Evolutionary conservation across 2,329 filamentous ascomycete genomes (phyloP).

Genomic region (Alternaria metachromatica): DNA sequence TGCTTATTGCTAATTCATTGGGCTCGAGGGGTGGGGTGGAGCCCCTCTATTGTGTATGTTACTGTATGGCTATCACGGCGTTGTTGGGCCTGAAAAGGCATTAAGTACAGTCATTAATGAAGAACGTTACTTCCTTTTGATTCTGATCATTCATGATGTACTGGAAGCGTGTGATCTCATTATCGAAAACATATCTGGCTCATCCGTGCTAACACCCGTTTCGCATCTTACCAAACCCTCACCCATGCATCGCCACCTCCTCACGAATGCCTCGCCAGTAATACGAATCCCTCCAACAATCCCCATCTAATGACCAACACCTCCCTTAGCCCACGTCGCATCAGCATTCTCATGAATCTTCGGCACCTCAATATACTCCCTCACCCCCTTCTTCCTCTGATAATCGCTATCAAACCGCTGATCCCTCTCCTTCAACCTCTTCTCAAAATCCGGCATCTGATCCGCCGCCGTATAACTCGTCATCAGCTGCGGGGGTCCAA

Average conservation of each 20-base stretch:
- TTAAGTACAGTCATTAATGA: no score
- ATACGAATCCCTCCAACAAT: not conserved
- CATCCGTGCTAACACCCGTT: no score
- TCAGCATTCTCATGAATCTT: constrained; percentile 58
- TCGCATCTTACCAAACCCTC: no score
- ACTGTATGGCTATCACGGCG: no score
- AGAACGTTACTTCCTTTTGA: no score
- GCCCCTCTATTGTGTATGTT: no score
- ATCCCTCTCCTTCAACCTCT: constrained; percentile 60
- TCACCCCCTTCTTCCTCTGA: constrained; percentile 59
- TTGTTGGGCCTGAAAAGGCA: no score
- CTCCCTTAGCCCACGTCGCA: constrained; percentile 53
- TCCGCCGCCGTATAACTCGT: constrained; percentile 63
- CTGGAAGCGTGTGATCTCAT: no score
- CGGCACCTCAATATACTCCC: constrained; percentile 61
- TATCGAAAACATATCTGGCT: no score
- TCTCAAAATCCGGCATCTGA: constrained; percentile 56
- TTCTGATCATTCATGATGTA: no score
- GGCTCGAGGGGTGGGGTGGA: no score
- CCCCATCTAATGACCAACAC: constrained; percentile 17
- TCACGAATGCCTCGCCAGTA: not conserved
- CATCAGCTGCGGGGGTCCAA: constrained; percentile 69
- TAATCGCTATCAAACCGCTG: constrained; percentile 60
- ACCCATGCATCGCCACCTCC: not conserved
- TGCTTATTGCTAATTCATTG: no score